Base-by-base conservation (phyloP, 2,329 filamentous ascomycete species). In the Apiospora sp. region DNA sequence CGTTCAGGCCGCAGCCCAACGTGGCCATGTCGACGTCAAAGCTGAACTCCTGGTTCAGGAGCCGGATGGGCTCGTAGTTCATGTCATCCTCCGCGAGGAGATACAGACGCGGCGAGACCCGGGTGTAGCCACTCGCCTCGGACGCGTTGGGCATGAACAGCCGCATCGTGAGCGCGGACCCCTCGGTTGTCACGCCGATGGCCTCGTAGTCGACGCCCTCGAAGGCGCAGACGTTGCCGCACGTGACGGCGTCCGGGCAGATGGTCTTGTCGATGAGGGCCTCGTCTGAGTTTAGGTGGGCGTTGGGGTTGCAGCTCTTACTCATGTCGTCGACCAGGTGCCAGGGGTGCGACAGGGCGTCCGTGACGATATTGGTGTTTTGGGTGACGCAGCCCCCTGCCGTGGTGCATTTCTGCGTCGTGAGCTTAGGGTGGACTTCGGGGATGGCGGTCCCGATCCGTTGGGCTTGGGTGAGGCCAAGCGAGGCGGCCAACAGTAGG, bases 1-100 rank as follows among this genome's bases (percentile, higher is more conserved):
- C 90, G 79, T 93, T 92, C 77, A 92, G 82, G 70, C 91, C 91
- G 76, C 91, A 93, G 27, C 88, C 87, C 34, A 92, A 83, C 74
- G 87, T 87, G 27, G 89, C 91, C 67, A 91, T 86, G 78, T 92
- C 91, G 4, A 92, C 90, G 67, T 91, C 90, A 74, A 92, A 92
- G 48, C 87, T 89, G 78, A 92, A 87, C 79, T 93, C 91, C 76
- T 88, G 83, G 78, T 88, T 88, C 70, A 88, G 85, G 48, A 92
- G 82, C 72, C 84, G 85, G 81, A 91, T 87, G 76, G 87, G 84
- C 80, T 90, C 81, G 79, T 92, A 92, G 68, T 85, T 86, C 71
- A 83, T 83, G 61, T 88, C 86, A 71, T 85, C 83, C 74, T 85
- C 84, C 2, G 58, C 58, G 81, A 91, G 85, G 70, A 92, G 83